phyloP scores from a whole-genome alignment of 2,329 filamentous ascomycete species.

The Neofusicoccum parvum region DNA sequence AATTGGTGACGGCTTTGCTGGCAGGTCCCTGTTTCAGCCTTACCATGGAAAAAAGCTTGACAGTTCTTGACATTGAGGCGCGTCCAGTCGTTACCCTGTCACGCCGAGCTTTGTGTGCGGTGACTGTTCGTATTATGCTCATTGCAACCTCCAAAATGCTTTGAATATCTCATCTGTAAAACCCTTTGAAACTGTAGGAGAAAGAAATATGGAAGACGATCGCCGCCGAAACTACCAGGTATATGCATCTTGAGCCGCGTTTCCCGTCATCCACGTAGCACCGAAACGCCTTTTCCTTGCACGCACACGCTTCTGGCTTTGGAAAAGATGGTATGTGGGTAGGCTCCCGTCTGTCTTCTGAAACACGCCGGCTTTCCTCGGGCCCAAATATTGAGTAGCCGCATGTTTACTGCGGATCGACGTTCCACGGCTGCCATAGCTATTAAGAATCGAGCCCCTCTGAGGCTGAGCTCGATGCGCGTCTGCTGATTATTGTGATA shows the following conservation, averaged over 20 bases:
- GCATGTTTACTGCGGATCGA: not conserved
- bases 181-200: not conserved
- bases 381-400: not conserved
- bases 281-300: not conserved
- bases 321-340: not conserved
- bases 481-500: not conserved
- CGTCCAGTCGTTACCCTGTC: not conserved
- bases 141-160: not conserved
- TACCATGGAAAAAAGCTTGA: conserved; percentile 6
- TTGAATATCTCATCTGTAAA: not conserved
- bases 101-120: not conserved
- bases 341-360: not conserved
- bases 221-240: conserved; percentile 1
- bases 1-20: not conserved
- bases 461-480: not conserved
- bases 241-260: not conserved
- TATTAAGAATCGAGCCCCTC: not conserved
- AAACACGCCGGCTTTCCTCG: not conserved
- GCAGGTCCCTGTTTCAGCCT: conserved; percentile 4
- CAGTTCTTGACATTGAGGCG: not conserved
- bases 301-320: not conserved
- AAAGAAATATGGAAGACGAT: not conserved
- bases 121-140: not conserved
- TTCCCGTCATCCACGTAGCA: not conserved
- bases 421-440: not conserved